Conservation (phyloP, 2,329 filamentous ascomycete species). For the Penicillium psychrosexuale region DNA sequence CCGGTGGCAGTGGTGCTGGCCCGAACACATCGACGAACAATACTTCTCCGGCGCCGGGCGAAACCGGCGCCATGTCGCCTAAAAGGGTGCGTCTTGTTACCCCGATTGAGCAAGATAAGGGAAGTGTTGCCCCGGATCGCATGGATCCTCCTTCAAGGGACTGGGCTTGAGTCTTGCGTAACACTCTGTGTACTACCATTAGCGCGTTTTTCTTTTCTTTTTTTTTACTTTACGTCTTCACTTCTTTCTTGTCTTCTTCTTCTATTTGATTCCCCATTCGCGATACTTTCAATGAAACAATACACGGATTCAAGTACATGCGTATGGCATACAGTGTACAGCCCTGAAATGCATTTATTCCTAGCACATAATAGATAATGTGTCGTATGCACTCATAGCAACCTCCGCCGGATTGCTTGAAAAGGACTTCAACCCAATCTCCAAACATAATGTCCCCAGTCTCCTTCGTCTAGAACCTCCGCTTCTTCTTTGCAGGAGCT, state of each 20-base stretch:
- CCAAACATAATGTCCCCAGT: not conserved
- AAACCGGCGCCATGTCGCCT: slow-evolving; percentile 39
- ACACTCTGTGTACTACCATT: not conserved
- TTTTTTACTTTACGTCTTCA: not conserved
- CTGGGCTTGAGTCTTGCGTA: not conserved
- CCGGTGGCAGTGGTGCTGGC: slow-evolving; percentile 25
- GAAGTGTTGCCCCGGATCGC: slow-evolving; percentile 22
- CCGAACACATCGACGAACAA: slow-evolving; percentile 17
- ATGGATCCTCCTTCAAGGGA: slow-evolving; percentile 15
- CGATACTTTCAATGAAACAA: slow-evolving; percentile 6
- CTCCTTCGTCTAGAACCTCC: slow-evolving; percentile 47
- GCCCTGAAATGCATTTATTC: not conserved
- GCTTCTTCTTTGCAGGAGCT: slow-evolving; percentile 55
- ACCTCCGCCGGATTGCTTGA: not conserved
- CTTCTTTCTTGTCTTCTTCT: not conserved
- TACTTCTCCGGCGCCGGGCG: slow-evolving; percentile 21
- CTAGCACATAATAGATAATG: not conserved
- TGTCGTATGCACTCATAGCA: not conserved
- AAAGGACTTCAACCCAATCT: not conserved
- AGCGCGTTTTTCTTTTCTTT: not conserved
- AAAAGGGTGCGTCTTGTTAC: slow-evolving; percentile 48
- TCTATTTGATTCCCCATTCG: slow-evolving; percentile 13
- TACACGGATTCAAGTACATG: not conserved
- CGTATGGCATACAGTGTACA: not conserved
- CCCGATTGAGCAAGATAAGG: slow-evolving; percentile 41